Conservation (phyloP, 176 grass and related monocot genomes). For the Zea luxurians region DNA sequence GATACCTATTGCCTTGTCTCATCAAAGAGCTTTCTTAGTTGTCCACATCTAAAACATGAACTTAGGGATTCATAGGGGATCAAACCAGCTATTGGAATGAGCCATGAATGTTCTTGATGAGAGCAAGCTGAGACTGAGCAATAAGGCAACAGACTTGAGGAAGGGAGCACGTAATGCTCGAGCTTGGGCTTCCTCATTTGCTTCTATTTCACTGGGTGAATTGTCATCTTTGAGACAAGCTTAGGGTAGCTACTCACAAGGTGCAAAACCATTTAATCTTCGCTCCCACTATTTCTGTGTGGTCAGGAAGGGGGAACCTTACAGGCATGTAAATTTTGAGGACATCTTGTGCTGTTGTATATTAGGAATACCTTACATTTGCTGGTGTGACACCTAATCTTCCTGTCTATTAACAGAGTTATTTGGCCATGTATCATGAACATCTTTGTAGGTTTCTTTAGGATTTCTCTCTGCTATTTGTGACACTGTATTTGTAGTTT, state of each 20-base stretch:
- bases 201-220: conserved; percentile 84
- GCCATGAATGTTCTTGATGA: conserved; percentile 44
- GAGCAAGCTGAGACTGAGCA: conserved; percentile 64
- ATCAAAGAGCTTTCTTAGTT: conserved; percentile 51
- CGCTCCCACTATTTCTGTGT: conserved; percentile 31
- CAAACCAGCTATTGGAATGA: conserved; percentile 54
- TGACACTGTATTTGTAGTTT: no score
- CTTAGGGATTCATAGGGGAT: conserved; percentile 44
- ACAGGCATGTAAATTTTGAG: conserved; percentile 68
- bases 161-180: conserved; percentile 76
- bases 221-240: conserved; percentile 57
- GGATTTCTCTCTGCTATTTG: no score
- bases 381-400: neutral
- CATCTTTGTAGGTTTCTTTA: no score
- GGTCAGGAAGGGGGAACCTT: conserved; percentile 39
- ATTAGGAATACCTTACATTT: conserved; percentile 41
- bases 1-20: conserved; percentile 28
- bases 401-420: no score
- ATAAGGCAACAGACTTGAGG: conserved; percentile 59
- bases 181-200: conserved; percentile 84
- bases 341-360: conserved; percentile 44
- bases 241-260: conserved; percentile 43
- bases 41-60: conserved; percentile 39
- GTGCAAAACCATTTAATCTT: conserved; percentile 31
- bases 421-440: no score